Evolutionary conservation across 2,329 filamentous ascomycete species (phyloP).

Genomic region (Cadophora luteo-olivacea): DNA sequence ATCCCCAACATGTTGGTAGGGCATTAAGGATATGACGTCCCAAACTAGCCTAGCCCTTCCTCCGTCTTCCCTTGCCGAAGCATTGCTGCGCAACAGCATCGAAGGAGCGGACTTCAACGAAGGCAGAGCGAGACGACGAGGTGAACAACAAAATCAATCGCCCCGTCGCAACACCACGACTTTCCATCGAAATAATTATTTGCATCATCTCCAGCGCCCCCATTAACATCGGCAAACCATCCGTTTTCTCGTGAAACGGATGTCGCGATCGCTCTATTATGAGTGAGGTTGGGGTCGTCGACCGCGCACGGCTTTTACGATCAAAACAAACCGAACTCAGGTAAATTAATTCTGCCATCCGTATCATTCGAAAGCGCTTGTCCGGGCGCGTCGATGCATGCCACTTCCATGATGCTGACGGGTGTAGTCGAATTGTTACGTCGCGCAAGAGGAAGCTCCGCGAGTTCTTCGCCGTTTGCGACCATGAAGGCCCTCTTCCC

Average conservation of each 20-base stretch:
- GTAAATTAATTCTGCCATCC: slow-evolving; percentile 51
- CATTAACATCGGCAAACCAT: slow-evolving; percentile 52
- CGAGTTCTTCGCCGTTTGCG: slow-evolving; percentile 84
- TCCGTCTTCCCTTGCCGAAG: background rate
- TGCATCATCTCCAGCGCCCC: slow-evolving; percentile 44
- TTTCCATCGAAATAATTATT: slow-evolving; percentile 37
- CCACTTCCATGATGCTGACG: slow-evolving; percentile 40
- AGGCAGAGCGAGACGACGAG: slow-evolving; percentile 22
- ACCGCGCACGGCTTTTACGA: slow-evolving; percentile 71
- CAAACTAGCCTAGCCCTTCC: slow-evolving; percentile 24
- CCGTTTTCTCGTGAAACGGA: slow-evolving; percentile 71
- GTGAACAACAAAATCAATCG: slow-evolving; percentile 36
- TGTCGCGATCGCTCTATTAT: slow-evolving; percentile 73
- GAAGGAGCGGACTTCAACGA: background rate
- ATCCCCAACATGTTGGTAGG: background rate
- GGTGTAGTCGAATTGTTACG: slow-evolving; percentile 71
- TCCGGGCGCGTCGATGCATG: slow-evolving; percentile 35
- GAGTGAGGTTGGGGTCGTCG: slow-evolving; percentile 72
- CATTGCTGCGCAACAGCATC: slow-evolving; percentile 1
- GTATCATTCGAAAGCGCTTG: slow-evolving; percentile 36
- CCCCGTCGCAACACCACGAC: slow-evolving; percentile 36
- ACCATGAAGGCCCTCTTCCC: slow-evolving; percentile 64
- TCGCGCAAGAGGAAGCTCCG: slow-evolving; percentile 91
- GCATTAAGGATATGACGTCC: slow-evolving; percentile 22
- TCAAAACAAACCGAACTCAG: slow-evolving; percentile 67